Percentiles rank a stretch among this genome's conserved stretches.
phyloP scores from a whole-genome alignment of 768 basidiomycete species.

The Trametes cinnabarina region DNA sequence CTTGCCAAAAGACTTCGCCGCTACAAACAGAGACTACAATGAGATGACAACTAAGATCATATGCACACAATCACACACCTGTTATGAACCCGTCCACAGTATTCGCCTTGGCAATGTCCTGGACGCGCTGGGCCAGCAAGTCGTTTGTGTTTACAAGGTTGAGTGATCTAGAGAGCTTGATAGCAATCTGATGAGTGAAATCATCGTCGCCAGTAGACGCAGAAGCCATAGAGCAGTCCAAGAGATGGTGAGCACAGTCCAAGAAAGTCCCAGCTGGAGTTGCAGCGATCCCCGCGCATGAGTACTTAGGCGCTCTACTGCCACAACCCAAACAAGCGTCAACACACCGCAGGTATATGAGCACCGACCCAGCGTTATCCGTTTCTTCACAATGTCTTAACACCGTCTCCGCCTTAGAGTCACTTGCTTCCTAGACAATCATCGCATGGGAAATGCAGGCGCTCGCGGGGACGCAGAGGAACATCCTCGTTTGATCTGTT shows the following conservation, averaged over 20 bases:
- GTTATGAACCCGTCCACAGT: constrained; percentile 60
- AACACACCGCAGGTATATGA: constrained; percentile 8
- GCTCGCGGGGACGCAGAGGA: constrained; percentile 26
- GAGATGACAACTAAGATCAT: neutral
- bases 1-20: constrained; percentile 81
- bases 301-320: neutral
- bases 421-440: constrained; percentile 23
- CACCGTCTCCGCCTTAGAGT: constrained; percentile 26
- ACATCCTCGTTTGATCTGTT: constrained; percentile 14
- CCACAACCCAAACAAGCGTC: constrained; percentile 12
- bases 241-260: neutral
- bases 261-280: neutral
- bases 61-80: constrained; percentile 42
- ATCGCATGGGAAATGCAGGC: constrained; percentile 23
- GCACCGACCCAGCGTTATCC: neutral
- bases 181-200: constrained; percentile 68
- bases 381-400: constrained; percentile 21
- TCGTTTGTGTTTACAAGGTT: constrained; percentile 84
- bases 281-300: neutral
- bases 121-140: constrained; percentile 72
- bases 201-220: constrained; percentile 30
- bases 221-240: constrained; percentile 13
- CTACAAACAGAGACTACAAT: constrained; percentile 31
- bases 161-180: constrained; percentile 76
- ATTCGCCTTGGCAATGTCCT: constrained; percentile 76